Evolutionary conservation across 495 filamentous ascomycete species (phyloP), one percentile per base, ranked within the genome.

Genomic region (Aspergillus indologenus): DNA sequence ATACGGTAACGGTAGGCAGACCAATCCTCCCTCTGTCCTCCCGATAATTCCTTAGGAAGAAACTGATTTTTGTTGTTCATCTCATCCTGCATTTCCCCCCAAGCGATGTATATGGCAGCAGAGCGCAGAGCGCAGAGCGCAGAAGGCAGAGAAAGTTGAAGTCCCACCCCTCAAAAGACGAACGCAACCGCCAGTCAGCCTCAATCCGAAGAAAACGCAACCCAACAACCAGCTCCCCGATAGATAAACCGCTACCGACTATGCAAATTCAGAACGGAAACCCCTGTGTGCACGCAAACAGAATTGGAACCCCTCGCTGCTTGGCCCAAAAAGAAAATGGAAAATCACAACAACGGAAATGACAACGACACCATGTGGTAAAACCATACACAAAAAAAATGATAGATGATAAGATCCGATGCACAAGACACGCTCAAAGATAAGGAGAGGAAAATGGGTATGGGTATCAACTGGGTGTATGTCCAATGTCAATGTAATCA

Each of bases 401-500:
- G 12, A 40, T 9, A 60, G 59, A 31, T 18, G 42, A 57, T 49
- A 62, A 60, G 56, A 57, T 53, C 55, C 46, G 61, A 53, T 63
- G 59, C 58, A 58, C 55, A 52, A 66, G 61, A 60, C 54, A 55
- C 53, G 57, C 60, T 59, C 46, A 64, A 65, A 61, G 57, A 60
- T 53, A 44, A 53, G 5, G 12, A 40, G 12, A 40, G 34, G 12
- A 15, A 40, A 7, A 40, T 4, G 34, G 34, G 6, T 40, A 40
- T 40, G 57, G 71, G 65, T 73, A 71, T 79, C 75, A 79, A 64
- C 70, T 68, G 61, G 73, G 69, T 61, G 71, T 58, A 64, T 70
- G 68, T 58, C 67, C 67, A 61, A 79, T 70, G 64, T 77, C 73
- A 63, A 79, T 75, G 56, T 73, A 75, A 49, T 83, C 81, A 58